Base-by-base conservation (phyloP, 2,329 filamentous ascomycete genomes). In the Pseudogymnoascus sp. region DNA sequence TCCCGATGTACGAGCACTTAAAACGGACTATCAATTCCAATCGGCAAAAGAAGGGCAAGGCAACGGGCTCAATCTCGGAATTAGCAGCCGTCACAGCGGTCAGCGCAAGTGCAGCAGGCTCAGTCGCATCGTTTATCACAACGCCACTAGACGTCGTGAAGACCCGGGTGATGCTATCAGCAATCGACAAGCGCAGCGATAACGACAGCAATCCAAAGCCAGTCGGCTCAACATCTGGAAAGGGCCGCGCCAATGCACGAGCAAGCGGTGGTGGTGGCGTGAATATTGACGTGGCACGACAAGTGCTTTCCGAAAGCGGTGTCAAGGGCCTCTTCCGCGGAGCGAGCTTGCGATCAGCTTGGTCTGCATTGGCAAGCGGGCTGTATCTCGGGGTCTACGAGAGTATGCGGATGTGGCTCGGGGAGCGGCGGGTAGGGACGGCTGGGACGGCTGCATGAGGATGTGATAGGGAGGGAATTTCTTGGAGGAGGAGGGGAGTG, bases 61-160 rank as follows among this genome's bases (percentile, higher is more conserved):
- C 54, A 37, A 68, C 63, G 21, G 65, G 67, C 51, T 62, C 66
- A 31, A 71, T 95, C 12, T 67, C 84, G 4, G 88, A 93, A 75
- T 87, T 86, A 23, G 90, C 85, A 0, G 64, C 83, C 1, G 83
- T 93, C 47, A 95, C 90, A 0, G 91, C 88, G 0, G 64, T 83
- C 3, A 90, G 89, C 71, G 92, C 91, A 0, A 90, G 87, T 1
- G 74, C 82, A 14, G 90, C 91, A 0, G 92, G 92, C 0, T 84
- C 85, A 5, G 74, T 93, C 7, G 87, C 91, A 0, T 89, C 92
- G 0, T 82, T 90, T 8, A 74, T 95, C n/a, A 96, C 92, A 1
- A 96, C 92, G 61, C 93, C 93, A 0, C 85, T 92, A 63, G 93
- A 96, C 74, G 91, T 96, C 8, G 83, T 96, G 23, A 96, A 96